Conservation (phyloP, 768 basidiomycete genomes). For the Boletus reticulatus region DNA sequence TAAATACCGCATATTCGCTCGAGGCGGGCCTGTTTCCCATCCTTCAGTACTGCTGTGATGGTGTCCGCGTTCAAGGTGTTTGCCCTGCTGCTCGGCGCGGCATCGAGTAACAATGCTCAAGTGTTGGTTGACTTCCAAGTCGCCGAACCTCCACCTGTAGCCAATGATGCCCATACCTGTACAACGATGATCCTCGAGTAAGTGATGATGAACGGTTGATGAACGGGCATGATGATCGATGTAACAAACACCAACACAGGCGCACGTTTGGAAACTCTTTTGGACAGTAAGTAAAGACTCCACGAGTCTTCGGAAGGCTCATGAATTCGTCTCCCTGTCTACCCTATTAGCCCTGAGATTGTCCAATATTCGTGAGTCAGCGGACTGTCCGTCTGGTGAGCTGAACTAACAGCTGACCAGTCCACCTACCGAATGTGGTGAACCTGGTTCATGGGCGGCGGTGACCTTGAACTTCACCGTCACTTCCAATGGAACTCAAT, state of each 20-base stretch:
- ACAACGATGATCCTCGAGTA: constrained; percentile 64
- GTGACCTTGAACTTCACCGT: constrained; percentile 76
- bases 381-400: not conserved
- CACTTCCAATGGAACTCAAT: constrained; percentile 76
- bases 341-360: constrained; percentile 51
- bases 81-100: constrained; percentile 9
- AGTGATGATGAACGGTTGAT: constrained; percentile 14
- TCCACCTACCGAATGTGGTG: constrained; percentile 71
- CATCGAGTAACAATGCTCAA: constrained; percentile 18
- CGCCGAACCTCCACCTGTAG: constrained; percentile 69
- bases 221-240: not conserved
- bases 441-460: constrained; percentile 69
- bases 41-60: constrained; percentile 13
- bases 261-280: constrained; percentile 74
- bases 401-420: constrained; percentile 33
- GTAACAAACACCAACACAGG: constrained; percentile 31
- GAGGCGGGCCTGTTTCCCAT: not conserved
- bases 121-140: constrained; percentile 66
- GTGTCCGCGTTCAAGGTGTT: constrained; percentile 16
- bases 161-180: constrained; percentile 56
- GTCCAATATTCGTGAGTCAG: constrained; percentile 55
- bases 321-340: not conserved
- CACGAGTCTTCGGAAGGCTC: not conserved
- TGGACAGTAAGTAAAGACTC: constrained; percentile 46
- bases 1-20: constrained; percentile 3